phyloP scores from a whole-genome alignment of 805 yeast species.

The Metschnikowia similis region DNA sequence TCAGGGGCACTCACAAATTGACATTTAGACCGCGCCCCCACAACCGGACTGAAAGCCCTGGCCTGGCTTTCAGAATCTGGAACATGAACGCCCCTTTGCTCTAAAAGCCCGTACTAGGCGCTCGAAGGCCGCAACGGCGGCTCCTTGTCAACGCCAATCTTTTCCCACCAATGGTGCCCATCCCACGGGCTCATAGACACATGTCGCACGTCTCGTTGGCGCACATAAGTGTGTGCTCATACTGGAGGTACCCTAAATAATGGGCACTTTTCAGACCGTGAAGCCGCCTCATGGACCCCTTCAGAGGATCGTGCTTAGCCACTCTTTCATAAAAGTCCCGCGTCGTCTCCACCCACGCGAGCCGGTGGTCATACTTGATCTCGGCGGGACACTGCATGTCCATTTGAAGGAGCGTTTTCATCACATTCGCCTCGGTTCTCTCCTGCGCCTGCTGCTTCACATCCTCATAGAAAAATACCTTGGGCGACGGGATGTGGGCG shows the following conservation, averaged over 20 bases:
- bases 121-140: no score
- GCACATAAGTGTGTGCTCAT: conserved; percentile 12
- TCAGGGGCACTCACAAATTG: no score
- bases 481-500: not conserved
- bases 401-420: conserved; percentile 14
- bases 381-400: conserved; percentile 9
- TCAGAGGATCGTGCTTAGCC: not conserved
- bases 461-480: conserved; percentile 10
- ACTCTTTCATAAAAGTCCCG: conserved; percentile 5
- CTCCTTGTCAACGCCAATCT: no score
- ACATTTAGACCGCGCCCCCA: no score
- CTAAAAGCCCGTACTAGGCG: no score
- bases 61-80: no score
- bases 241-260: conserved; percentile 12
- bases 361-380: conserved; percentile 9
- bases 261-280: not conserved
- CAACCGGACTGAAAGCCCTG: no score
- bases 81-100: no score
- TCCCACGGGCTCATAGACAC: conserved; percentile 8
- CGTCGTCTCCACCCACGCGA: conserved; percentile 12
- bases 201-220: conserved; percentile 11
- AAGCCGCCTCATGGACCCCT: conserved; percentile 1
- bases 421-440: conserved; percentile 7
- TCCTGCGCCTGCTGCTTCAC: conserved; percentile 5
- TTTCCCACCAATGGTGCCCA: no score